Percentiles rank a stretch among this genome's conserved stretches.
Evolutionary conservation across 306 rosid genomes (phyloP).

Genomic region (Acacia acuminata): DNA sequence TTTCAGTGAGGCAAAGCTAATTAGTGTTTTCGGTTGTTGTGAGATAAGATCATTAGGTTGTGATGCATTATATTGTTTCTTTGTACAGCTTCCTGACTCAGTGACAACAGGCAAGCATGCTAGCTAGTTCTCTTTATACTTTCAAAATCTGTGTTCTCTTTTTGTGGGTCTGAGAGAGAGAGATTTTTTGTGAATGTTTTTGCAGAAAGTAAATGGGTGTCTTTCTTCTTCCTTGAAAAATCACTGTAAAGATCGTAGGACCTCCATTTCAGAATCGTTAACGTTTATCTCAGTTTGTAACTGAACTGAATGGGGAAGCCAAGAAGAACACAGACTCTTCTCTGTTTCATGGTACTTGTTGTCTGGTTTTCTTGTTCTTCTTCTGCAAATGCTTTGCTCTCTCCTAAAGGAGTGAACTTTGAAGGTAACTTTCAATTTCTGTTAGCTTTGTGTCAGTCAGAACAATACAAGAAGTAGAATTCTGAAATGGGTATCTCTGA

Average conservation of each 20-base stretch:
- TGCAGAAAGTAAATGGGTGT: slow-evolving; percentile 45
- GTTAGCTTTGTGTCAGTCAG: slow-evolving; percentile 7
- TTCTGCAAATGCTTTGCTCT: slow-evolving; percentile 67
- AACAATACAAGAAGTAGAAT: neutral
- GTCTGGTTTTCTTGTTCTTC: slow-evolving; percentile 50
- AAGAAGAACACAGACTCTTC: slow-evolving; percentile 40
- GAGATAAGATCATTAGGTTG: slow-evolving; percentile 6
- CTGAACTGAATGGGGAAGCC: slow-evolving; percentile 49
- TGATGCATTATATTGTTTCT: slow-evolving; percentile 40
- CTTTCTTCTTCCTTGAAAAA: slow-evolving; percentile 47
- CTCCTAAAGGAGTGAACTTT: slow-evolving; percentile 95
- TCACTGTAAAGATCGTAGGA: slow-evolving; percentile 37
- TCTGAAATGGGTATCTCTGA: slow-evolving; percentile 33
- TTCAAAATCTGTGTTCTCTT: slow-evolving; percentile 42
- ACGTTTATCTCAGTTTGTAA: slow-evolving; percentile 1
- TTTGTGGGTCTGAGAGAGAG: slow-evolving; percentile 4
- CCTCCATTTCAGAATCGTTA: slow-evolving; percentile 41
- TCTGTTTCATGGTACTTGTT: slow-evolving; percentile 54
- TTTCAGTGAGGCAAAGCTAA: neutral
- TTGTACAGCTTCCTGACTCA: slow-evolving; percentile 50
- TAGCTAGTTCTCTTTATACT: slow-evolving; percentile 64
- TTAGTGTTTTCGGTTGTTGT: neutral
- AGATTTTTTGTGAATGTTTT: slow-evolving; percentile 64
- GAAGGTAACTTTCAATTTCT: slow-evolving; percentile 57
- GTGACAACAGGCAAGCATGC: slow-evolving; percentile 78